phyloP scores from a whole-genome alignment of 306 rosid genomes.

The Echinosophora koreensis region DNA sequence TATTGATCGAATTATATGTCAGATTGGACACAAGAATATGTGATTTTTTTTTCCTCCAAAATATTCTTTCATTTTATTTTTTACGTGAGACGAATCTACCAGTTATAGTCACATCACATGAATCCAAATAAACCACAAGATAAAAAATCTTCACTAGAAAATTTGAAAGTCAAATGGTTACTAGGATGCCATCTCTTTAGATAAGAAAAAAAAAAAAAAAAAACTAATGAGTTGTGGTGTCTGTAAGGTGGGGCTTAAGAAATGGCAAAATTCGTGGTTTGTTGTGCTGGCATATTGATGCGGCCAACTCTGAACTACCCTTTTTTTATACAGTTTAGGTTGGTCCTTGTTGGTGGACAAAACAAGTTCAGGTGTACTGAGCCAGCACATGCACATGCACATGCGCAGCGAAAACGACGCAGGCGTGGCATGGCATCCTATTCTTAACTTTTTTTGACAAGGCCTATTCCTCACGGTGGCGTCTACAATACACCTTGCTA shows the following conservation, averaged over 20 bases:
- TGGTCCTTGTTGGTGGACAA: constrained; percentile 17
- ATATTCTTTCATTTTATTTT: no score
- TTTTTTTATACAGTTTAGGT: constrained; percentile 5
- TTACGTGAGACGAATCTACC: no score
- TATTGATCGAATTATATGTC: background rate
- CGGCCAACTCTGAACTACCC: constrained; percentile 1
- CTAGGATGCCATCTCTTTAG: background rate
- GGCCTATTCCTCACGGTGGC: no score
- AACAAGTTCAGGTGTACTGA: constrained; percentile 33
- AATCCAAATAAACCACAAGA: background rate
- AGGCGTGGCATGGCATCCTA: background rate
- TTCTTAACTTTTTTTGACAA: no score
- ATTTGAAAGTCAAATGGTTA: background rate
- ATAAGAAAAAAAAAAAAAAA: background rate
- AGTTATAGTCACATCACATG: no score
- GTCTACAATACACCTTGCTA: no score
- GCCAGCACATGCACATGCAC: constrained; percentile 40
- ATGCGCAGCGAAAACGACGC: constrained; percentile 27
- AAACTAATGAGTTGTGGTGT: background rate
- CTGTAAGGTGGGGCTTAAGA: constrained; percentile 23
- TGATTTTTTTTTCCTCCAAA: background rate
- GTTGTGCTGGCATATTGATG: constrained; percentile 9
- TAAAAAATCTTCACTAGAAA: background rate
- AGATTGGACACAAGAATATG: background rate
- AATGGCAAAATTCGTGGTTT: background rate